Percentiles rank a stretch among this genome's conserved stretches.
Evolutionary conservation across 371 early-diverging fungal species (phyloP).

Genomic region (Mortierella sp.): DNA sequence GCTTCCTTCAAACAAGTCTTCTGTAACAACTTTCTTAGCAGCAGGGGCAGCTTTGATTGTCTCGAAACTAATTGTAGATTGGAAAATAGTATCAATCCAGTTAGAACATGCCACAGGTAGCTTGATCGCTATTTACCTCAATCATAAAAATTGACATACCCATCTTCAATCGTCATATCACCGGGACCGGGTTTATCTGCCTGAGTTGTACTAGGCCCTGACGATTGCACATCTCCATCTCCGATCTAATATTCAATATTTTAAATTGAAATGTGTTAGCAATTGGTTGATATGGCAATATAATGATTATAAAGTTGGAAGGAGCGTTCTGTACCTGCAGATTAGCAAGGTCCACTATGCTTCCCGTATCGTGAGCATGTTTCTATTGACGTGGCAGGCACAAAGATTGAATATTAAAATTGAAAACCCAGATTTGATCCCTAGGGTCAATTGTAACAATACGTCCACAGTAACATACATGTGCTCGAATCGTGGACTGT

Average conservation of each 20-base stretch:
- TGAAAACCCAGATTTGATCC: background rate
- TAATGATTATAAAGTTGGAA: too few relatives aligned
- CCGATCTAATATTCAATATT: constrained; percentile 14
- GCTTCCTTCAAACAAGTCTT: constrained; percentile 40
- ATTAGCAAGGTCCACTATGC: constrained; percentile 36
- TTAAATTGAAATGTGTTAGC: background rate
- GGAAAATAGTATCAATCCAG: background rate
- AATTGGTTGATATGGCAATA: background rate
- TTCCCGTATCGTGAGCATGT: constrained; percentile 23
- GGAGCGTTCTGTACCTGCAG: constrained; percentile 19
- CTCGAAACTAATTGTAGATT: constrained; percentile 22
- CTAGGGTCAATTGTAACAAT: background rate
- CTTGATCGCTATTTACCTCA: background rate
- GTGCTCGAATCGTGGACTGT: constrained; percentile 12
- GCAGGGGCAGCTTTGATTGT: constrained; percentile 49
- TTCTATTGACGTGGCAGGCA: constrained; percentile 17
- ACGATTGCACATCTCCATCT: constrained; percentile 8
- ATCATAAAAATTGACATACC: constrained; percentile 19
- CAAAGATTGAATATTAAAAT: background rate
- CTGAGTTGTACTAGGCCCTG: background rate
- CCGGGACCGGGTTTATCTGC: constrained; percentile 23
- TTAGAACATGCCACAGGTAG: background rate
- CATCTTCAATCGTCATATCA: constrained; percentile 35
- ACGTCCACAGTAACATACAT: background rate
- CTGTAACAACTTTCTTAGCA: constrained; percentile 29